A percentile compares a stretch with the other conserved stretches of the same genome.
Conservation (phyloP, 2,329 filamentous ascomycete genomes). For the Tolypocladium amazonense region DNA sequence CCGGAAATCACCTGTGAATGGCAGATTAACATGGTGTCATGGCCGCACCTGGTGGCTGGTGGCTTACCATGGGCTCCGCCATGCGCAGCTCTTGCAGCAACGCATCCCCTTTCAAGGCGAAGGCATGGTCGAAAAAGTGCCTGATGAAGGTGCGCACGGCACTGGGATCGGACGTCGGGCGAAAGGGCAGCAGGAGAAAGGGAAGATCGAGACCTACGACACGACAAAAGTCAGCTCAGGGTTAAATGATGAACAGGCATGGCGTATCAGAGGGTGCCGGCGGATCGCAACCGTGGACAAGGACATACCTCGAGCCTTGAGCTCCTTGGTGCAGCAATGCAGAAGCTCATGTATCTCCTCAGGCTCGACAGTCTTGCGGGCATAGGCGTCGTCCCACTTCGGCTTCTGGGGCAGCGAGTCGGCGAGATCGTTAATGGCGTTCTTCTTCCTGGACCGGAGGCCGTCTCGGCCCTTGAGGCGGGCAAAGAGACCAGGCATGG, state of each 20-base stretch:
- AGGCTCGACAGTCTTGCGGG: conserved; percentile 68
- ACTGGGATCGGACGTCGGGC: conserved; percentile 84
- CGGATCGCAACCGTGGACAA: neutral
- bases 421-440: conserved; percentile 36
- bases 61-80: conserved; percentile 79
- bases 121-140: conserved; percentile 72
- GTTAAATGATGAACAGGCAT: too few species aligned
- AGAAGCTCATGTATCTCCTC: conserved; percentile 88
- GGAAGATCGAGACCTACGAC: conserved; percentile 70
- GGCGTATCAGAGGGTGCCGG: neutral
- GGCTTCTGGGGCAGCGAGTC: conserved; percentile 55
- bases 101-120: conserved; percentile 55
- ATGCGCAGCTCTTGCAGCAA: conserved; percentile 82
- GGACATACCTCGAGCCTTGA: conserved; percentile 82
- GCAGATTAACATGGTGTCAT: neutral
- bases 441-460: conserved; percentile 56
- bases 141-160: conserved; percentile 86
- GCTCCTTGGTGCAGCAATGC: conserved; percentile 73
- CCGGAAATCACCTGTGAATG: conserved; percentile 69
- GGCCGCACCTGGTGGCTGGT: neutral
- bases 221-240: conserved; percentile 1
- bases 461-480: conserved; percentile 68
- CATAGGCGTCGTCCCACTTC: conserved; percentile 81
- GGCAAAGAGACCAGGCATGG: conserved; percentile 49
- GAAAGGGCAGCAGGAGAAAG: conserved; percentile 88